Conservation (phyloP, 208 protist species). For the Leishmania lainsoni region DNA sequence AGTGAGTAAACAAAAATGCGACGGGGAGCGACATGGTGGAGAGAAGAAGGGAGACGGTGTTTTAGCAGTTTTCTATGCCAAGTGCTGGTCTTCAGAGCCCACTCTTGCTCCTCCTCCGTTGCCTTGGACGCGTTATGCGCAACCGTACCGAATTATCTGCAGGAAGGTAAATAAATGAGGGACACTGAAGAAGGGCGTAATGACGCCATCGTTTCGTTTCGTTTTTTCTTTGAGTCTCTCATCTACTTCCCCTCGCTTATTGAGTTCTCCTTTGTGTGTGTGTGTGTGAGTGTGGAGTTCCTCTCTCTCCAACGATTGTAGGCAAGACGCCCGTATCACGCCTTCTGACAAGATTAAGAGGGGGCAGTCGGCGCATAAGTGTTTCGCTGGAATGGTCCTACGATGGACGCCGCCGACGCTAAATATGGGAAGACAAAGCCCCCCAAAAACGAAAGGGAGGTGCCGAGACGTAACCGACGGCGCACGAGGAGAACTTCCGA, state of each 20-base stretch:
- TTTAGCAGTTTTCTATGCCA: background rate
- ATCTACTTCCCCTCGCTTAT: background rate
- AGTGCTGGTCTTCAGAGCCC: background rate
- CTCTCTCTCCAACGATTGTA: background rate
- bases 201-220: background rate
- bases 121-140: background rate
- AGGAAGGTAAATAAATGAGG: background rate
- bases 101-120: background rate
- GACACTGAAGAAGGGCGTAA: background rate
- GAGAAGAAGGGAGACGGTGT: background rate
- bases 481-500: background rate
- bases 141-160: background rate
- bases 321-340: background rate
- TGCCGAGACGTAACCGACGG: background rate
- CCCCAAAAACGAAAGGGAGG: background rate
- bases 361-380: background rate
- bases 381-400: background rate
- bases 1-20: background rate
- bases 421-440: background rate
- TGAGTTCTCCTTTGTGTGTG: background rate
- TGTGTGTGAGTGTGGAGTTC: background rate
- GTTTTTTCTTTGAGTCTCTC: background rate
- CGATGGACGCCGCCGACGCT: background rate
- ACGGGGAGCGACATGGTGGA: background rate
- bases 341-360: background rate